Percentiles rank a stretch among this genome's conserved stretches.
Evolutionary conservation across 305 asterid species (phyloP).

Genomic region (Striga hermonthica): DNA sequence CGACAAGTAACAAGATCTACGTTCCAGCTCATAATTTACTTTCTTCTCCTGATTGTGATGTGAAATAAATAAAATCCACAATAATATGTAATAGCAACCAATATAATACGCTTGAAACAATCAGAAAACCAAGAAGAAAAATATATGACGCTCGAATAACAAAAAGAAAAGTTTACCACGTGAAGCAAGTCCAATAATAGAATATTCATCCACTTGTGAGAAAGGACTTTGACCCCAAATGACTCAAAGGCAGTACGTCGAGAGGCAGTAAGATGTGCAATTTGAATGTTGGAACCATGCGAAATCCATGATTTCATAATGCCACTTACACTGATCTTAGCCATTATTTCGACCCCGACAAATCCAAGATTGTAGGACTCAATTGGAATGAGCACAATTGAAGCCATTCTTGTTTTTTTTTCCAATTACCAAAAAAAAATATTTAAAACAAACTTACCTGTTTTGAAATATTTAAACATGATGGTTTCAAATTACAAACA

Average conservation of each 20-base stretch:
- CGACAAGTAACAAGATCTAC: neutral
- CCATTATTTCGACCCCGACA: constrained; percentile 93
- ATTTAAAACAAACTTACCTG: too few species aligned
- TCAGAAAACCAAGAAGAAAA: neutral
- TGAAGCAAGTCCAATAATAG: neutral
- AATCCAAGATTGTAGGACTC: constrained; percentile 77
- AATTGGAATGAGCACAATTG: constrained; percentile 39
- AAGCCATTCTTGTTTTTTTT: too few species aligned
- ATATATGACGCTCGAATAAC: neutral
- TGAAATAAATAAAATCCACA: too few species aligned
- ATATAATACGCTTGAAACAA: neutral
- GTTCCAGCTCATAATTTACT: neutral
- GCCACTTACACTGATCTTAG: constrained; percentile 92
- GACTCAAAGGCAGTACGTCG: constrained; percentile 78
- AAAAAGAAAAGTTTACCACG: neutral
- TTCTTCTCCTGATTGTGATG: too few species aligned
- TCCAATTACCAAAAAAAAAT: too few species aligned
- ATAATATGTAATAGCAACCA: neutral
- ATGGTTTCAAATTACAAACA: too few species aligned
- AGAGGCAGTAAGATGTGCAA: constrained; percentile 59
- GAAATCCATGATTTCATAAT: constrained; percentile 63
- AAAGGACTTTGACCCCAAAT: constrained; percentile 65
- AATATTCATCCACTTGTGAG: constrained; percentile 58
- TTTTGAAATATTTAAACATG: too few species aligned
- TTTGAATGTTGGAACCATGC: constrained; percentile 67